A percentile compares a stretch with the other conserved stretches of the same genome.
phyloP scores from a whole-genome alignment of 345 rosid species.

The Anacardium occidentale region DNA sequence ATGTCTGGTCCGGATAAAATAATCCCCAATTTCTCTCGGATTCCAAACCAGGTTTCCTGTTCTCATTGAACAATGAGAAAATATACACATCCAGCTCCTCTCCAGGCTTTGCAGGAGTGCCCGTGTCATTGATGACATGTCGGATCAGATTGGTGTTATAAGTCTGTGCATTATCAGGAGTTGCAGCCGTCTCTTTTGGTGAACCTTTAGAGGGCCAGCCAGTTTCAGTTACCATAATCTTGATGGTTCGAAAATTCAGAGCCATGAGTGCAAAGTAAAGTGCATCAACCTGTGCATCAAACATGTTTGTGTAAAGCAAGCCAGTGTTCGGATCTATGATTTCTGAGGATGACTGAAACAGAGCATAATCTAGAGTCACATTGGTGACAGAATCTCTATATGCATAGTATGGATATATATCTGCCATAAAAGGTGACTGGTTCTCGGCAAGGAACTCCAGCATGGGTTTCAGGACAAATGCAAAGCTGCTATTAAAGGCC shows the following conservation, averaged over 20 bases:
- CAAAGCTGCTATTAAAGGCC: conserved; percentile 74
- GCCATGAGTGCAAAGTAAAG: conserved; percentile 70
- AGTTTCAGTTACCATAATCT: conserved; percentile 87
- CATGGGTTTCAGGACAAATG: conserved; percentile 74
- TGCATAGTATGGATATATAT: conserved; percentile 85
- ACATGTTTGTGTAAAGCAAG: conserved; percentile 88
- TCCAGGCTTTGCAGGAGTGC: conserved; percentile 87
- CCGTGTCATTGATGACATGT: conserved; percentile 64
- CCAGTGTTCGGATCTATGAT: conserved; percentile 89
- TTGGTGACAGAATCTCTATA: conserved; percentile 71
- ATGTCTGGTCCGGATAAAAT: conserved; percentile 80
- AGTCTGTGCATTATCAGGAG: conserved; percentile 82
- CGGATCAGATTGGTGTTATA: conserved; percentile 71
- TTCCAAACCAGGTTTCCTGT: conserved; percentile 69
- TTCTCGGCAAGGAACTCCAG: conserved; percentile 86
- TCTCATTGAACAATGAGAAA: conserved; percentile 89
- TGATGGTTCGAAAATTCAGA: conserved; percentile 72
- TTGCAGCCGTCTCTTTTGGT: conserved; percentile 77
- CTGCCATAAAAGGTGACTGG: conserved; percentile 86
- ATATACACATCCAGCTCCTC: conserved; percentile 65
- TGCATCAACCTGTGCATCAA: conserved; percentile 96
- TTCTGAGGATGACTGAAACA: conserved; percentile 74
- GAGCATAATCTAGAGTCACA: conserved; percentile 76
- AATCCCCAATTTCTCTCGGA: conserved; percentile 96
- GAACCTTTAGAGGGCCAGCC: conserved; percentile 95